A percentile compares a stretch with the other conserved stretches of the same genome.
phyloP scores from a whole-genome alignment of 495 filamentous ascomycete species.

The Aspergillus nanangensis region DNA sequence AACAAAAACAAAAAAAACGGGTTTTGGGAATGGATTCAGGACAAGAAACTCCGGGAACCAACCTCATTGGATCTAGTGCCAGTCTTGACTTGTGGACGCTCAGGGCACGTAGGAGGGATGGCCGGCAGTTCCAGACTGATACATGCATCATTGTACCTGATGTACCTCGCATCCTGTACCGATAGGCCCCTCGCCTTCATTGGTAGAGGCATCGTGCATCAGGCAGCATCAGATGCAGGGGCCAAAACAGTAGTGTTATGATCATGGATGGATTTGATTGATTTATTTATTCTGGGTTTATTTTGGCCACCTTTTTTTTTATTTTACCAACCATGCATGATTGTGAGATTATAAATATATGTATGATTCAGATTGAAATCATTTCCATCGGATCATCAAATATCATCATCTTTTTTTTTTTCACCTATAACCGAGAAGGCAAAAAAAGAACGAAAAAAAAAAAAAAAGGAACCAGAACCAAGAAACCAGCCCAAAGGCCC shows the following conservation, averaged over 20 bases:
- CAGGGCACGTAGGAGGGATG: neutral
- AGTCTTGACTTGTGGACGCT: neutral
- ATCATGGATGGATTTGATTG: neutral
- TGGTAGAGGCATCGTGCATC: neutral
- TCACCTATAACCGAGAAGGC: neutral
- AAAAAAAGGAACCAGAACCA: slow-evolving; percentile 1
- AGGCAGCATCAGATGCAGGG: slow-evolving; percentile 9
- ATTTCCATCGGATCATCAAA: neutral
- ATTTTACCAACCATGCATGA: neutral
- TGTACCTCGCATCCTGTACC: neutral
- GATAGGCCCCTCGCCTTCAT: slow-evolving; percentile 1
- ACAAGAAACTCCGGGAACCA: neutral
- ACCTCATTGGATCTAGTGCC: neutral
- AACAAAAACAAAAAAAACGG: too few relatives aligned
- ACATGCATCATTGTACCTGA: neutral
- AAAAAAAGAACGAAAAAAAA: slow-evolving; percentile 2
- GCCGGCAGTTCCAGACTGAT: neutral
- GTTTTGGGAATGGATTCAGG: too few relatives aligned
- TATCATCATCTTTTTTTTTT: neutral
- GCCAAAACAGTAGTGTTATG: slow-evolving; percentile 2
- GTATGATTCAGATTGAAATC: neutral
- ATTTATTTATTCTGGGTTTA: neutral
- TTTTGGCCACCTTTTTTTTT: neutral
- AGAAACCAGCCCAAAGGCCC: neutral
- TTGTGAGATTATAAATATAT: neutral